phyloP scores from a whole-genome alignment of 1,284 basidiomycete species.

The Austropuccinia psidii region DNA sequence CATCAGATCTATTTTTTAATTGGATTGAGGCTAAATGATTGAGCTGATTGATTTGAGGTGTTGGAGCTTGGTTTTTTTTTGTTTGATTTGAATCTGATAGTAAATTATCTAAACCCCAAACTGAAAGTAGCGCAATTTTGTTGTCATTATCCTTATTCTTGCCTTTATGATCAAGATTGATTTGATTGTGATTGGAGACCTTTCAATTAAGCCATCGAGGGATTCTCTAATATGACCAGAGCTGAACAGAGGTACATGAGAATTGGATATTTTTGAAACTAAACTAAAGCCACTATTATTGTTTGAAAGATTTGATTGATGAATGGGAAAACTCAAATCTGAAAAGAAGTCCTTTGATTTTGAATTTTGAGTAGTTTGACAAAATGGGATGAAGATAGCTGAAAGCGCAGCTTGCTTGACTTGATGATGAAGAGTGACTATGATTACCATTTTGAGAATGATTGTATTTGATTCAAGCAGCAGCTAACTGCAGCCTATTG shows the following conservation, averaged over 20 bases:
- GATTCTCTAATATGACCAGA: background rate
- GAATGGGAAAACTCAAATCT: slow-evolving; percentile 1
- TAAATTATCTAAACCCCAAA: slow-evolving; percentile 32
- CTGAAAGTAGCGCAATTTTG: slow-evolving; percentile 9
- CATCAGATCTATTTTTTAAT: slow-evolving; percentile 2
- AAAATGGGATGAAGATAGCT: slow-evolving; percentile 34
- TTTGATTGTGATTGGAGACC: background rate
- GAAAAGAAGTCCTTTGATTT: slow-evolving; percentile 28
- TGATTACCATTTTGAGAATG: too few relatives aligned
- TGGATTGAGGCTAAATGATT: too few relatives aligned
- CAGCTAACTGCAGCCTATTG: too few relatives aligned
- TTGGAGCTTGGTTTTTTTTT: background rate
- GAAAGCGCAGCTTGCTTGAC: slow-evolving; percentile 24
- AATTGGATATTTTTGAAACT: slow-evolving; percentile 4
- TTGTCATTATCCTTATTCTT: background rate
- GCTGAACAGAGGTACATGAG: background rate
- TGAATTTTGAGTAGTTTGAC: slow-evolving; percentile 3
- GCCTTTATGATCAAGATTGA: background rate
- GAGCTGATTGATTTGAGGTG: background rate
- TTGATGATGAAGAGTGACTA: too few relatives aligned
- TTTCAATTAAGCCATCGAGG: background rate
- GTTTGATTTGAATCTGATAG: slow-evolving; percentile 2
- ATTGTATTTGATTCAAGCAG: too few relatives aligned
- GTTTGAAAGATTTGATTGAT: background rate
- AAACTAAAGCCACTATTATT: slow-evolving; percentile 31